Conservation (phyloP, 805 yeast genomes). For the Myxozyma mucilagina region DNA sequence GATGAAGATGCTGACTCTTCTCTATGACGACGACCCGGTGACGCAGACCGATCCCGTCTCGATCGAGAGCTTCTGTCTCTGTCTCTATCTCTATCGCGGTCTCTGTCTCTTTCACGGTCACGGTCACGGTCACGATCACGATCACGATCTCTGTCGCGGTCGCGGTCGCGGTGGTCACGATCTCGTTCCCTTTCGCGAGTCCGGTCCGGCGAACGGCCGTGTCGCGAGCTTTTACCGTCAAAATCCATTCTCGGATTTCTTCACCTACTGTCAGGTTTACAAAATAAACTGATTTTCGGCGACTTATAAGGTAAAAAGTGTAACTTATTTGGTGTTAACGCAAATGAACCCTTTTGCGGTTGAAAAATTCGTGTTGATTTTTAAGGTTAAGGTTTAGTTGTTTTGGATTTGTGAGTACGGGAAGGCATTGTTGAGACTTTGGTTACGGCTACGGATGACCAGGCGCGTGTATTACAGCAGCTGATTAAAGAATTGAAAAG, state of each 20-base stretch:
- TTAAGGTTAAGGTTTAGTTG: too few relatives aligned
- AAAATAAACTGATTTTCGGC: too few relatives aligned
- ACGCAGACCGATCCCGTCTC: slow-evolving; percentile 15
- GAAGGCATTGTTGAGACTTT: too few relatives aligned
- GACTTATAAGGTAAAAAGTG: too few relatives aligned
- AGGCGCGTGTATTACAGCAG: too few relatives aligned
- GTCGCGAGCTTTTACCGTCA: slow-evolving; percentile 1
- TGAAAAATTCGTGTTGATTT: too few relatives aligned
- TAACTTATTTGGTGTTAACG: too few relatives aligned
- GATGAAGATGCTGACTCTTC: slow-evolving; percentile 6
- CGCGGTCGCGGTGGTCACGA: not conserved
- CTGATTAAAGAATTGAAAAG: too few relatives aligned
- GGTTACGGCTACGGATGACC: too few relatives aligned
- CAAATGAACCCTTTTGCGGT: too few relatives aligned
- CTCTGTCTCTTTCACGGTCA: slow-evolving; percentile 7
- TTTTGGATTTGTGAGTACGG: too few relatives aligned
- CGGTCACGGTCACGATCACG: slow-evolving; percentile 9
- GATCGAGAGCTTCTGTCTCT: slow-evolving; percentile 9
- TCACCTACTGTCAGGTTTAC: too few relatives aligned
- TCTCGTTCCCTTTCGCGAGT: not conserved
- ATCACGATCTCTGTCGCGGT: not conserved
- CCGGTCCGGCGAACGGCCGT: not conserved
- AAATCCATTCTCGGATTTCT: not conserved
- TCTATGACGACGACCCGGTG: slow-evolving; percentile 20
- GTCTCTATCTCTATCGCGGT: slow-evolving; percentile 1